Conservation (phyloP, 1,284 basidiomycete species). For the Lignosus rhinocerotis region DNA sequence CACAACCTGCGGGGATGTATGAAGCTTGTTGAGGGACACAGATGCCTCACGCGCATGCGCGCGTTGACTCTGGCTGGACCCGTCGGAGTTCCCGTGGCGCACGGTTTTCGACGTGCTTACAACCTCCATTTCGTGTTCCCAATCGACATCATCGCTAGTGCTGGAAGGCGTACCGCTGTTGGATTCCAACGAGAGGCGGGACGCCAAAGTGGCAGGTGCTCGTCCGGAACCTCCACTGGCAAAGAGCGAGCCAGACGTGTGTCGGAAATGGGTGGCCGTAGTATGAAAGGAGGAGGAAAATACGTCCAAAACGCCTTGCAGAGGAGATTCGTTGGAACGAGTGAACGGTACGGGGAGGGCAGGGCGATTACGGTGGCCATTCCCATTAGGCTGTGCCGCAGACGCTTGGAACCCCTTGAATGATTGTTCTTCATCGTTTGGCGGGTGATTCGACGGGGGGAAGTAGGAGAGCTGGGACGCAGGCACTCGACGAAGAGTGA, state of each 20-base stretch:
- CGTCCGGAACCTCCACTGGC: constrained; percentile 16
- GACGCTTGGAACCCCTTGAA: neutral
- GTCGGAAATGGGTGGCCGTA: constrained; percentile 14
- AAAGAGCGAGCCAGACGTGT: constrained; percentile 22
- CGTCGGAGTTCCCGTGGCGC: neutral
- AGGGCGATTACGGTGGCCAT: neutral
- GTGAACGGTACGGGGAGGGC: constrained; percentile 9
- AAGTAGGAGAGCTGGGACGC: constrained; percentile 34
- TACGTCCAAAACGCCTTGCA: constrained; percentile 17
- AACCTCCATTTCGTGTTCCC: constrained; percentile 33
- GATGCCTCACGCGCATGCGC: constrained; percentile 2
- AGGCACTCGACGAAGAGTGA: constrained; percentile 32
- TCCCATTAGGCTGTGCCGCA: constrained; percentile 9
- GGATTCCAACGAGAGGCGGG: constrained; percentile 32
- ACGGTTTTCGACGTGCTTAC: constrained; percentile 17
- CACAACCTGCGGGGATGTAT: neutral
- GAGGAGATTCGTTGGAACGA: constrained; percentile 5
- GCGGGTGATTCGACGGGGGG: constrained; percentile 24
- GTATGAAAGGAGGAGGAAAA: constrained; percentile 17
- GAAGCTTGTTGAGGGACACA: constrained; percentile 9
- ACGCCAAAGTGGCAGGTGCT: constrained; percentile 19
- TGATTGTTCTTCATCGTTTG: neutral
- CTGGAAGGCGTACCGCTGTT: constrained; percentile 29
- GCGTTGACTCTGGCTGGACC: neutral
- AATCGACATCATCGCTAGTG: constrained; percentile 33